Evolutionary conservation across 306 rosid species (phyloP).

Genomic region (Medicago ruthenica): DNA sequence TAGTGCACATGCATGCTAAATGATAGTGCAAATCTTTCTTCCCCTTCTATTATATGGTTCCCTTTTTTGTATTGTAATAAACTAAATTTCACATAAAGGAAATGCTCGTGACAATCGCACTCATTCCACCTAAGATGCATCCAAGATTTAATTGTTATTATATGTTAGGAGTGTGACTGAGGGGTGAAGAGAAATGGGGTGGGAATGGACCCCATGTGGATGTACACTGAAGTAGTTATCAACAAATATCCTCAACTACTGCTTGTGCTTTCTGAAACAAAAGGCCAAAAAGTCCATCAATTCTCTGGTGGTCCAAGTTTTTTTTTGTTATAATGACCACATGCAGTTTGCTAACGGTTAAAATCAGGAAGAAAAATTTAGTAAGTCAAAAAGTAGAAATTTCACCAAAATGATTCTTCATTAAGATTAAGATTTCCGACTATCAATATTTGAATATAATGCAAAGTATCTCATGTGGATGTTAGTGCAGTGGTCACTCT

Average conservation of each 20-base stretch:
- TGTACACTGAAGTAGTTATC: conserved; percentile 39
- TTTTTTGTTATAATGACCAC: conserved; percentile 47
- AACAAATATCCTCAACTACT: conserved; percentile 47
- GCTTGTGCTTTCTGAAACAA: conserved; percentile 50
- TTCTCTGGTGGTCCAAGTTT: conserved; percentile 57
- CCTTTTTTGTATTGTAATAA: conserved; percentile 30
- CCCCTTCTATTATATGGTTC: conserved; percentile 20
- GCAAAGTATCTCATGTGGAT: no score
- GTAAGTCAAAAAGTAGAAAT: conserved; percentile 7
- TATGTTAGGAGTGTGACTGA: conserved; percentile 30
- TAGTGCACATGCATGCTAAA: conserved; percentile 47
- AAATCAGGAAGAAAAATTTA: conserved; percentile 10
- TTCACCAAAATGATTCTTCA: not conserved
- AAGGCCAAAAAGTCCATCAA: conserved; percentile 54
- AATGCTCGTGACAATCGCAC: conserved; percentile 35
- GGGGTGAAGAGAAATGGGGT: conserved; percentile 39
- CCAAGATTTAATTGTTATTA: conserved; percentile 33
- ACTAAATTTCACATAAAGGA: conserved; percentile 28
- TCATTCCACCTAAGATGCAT: conserved; percentile 39
- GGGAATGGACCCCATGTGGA: conserved; percentile 50
- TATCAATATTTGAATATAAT: no score
- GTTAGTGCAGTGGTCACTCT: no score
- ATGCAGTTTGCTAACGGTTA: conserved; percentile 44
- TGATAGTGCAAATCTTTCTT: conserved; percentile 20
- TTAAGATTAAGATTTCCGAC: no score